Conservation (phyloP, 768 basidiomycete genomes). For the Fibroporia radiculosa region DNA sequence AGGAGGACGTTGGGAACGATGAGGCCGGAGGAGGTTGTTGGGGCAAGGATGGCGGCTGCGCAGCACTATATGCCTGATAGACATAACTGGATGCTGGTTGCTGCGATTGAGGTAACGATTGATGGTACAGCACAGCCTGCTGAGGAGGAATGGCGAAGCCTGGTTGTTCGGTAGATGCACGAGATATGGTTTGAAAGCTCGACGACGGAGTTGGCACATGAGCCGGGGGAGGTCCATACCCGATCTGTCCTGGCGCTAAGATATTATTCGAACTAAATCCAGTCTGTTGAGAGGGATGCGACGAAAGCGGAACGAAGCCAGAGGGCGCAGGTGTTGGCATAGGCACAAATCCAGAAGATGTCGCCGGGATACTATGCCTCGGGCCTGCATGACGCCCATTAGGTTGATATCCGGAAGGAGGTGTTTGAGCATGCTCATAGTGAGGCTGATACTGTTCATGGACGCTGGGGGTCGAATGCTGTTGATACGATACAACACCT, state of each 20-base stretch:
- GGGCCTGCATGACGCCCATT: constrained; percentile 33
- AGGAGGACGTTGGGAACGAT: constrained; percentile 18
- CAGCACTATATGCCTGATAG: constrained; percentile 16
- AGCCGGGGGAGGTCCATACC: constrained; percentile 16
- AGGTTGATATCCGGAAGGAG: constrained; percentile 27
- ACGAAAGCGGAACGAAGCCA: constrained; percentile 21
- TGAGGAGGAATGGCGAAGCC: constrained; percentile 8
- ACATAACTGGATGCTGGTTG: constrained; percentile 13
- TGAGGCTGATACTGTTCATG: constrained; percentile 37
- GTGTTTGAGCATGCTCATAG: constrained; percentile 34
- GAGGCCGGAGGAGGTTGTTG: constrained; percentile 9
- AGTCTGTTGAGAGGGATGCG: constrained; percentile 16
- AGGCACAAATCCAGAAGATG: constrained; percentile 66
- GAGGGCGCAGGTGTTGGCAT: constrained; percentile 32
- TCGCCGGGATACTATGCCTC: constrained; percentile 57
- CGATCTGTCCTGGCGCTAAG: constrained; percentile 16
- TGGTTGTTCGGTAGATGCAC: constrained; percentile 7
- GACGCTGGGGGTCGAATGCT: constrained; percentile 23
- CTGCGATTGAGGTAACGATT: constrained; percentile 8
- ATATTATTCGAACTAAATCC: constrained; percentile 17
- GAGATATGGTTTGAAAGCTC: constrained; percentile 11
- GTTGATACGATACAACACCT: constrained; percentile 24
- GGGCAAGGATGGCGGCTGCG: constrained; percentile 6
- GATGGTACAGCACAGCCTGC: constrained; percentile 7
- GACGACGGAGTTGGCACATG: constrained; percentile 18